phyloP scores from a whole-genome alignment of 2,329 filamentous ascomycete genomes.

The Hymenoscyphus repandus region DNA sequence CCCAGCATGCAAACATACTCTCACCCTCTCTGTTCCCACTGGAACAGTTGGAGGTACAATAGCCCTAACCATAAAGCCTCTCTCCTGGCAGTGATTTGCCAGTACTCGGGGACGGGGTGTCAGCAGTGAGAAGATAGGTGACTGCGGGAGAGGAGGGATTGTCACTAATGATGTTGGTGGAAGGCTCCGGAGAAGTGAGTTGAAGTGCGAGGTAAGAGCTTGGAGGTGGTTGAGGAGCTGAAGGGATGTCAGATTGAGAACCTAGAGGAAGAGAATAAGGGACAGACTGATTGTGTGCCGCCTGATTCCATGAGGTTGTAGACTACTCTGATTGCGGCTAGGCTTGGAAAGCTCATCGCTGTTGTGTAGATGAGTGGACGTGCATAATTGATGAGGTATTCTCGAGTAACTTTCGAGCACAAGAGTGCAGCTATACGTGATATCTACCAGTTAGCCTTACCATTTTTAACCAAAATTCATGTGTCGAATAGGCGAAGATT shows the following conservation, averaged over 20 bases:
- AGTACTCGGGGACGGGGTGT: slow-evolving; percentile 53
- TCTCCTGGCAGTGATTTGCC: slow-evolving; percentile 53
- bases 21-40: slow-evolving; percentile 54
- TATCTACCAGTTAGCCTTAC: not conserved
- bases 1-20: slow-evolving; percentile 63
- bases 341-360: slow-evolving; percentile 36
- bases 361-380: slow-evolving; percentile 39
- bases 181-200: slow-evolving; percentile 34
- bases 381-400: slow-evolving; percentile 26
- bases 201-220: slow-evolving; percentile 40
- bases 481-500: too few relatives aligned
- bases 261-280: not conserved
- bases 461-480: too few relatives aligned
- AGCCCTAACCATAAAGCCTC: slow-evolving; percentile 55
- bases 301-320: slow-evolving; percentile 47
- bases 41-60: slow-evolving; percentile 65
- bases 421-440: slow-evolving; percentile 28
- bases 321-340: slow-evolving; percentile 35
- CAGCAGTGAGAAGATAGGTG: slow-evolving; percentile 61
- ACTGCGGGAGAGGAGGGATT: slow-evolving; percentile 29
- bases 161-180: too few relatives aligned
- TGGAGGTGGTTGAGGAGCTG: slow-evolving; percentile 37
- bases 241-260: slow-evolving; percentile 18
- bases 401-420: slow-evolving; percentile 15
- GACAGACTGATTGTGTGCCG: slow-evolving; percentile 39